phyloP scores from a whole-genome alignment of 176 grass and related monocot species.

The Secale cereale region DNA sequence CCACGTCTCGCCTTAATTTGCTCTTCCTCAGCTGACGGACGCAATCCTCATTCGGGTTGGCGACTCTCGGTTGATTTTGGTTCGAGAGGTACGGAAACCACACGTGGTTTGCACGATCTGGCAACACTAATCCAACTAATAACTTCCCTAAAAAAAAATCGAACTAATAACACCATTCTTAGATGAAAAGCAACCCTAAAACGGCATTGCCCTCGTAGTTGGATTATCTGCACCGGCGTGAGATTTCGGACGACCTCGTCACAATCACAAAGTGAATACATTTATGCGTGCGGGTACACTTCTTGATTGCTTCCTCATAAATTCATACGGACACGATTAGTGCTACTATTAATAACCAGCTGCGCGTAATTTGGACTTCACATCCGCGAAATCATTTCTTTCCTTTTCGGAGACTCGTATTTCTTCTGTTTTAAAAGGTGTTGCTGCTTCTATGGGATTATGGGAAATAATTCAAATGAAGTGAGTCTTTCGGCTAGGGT shows the following conservation, averaged over 20 bases:
- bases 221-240: neutral
- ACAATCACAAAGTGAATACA: neutral
- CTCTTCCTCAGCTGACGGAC: neutral
- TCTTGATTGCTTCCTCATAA: slow-evolving; percentile 1
- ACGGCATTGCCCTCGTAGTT: neutral
- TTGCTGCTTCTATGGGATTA: no score
- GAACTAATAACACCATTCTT: neutral
- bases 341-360: neutral
- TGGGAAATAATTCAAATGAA: no score
- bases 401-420: no score
- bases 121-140: neutral
- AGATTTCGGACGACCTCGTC: neutral
- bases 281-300: neutral
- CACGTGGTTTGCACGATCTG: neutral
- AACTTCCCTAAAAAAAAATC: no score
- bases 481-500: no score
- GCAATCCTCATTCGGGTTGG: neutral
- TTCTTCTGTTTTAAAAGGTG: no score
- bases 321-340: neutral
- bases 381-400: no score
- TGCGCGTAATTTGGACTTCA: no score
- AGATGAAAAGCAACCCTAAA: slow-evolving; percentile 9
- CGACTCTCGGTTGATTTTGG: neutral
- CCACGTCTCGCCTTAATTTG: neutral
- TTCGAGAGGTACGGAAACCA: neutral